A percentile compares a stretch with the other conserved stretches of the same genome.
Evolutionary conservation across 2,329 filamentous ascomycete species (phyloP).

Genomic region (Grosmannia clavigera): DNA sequence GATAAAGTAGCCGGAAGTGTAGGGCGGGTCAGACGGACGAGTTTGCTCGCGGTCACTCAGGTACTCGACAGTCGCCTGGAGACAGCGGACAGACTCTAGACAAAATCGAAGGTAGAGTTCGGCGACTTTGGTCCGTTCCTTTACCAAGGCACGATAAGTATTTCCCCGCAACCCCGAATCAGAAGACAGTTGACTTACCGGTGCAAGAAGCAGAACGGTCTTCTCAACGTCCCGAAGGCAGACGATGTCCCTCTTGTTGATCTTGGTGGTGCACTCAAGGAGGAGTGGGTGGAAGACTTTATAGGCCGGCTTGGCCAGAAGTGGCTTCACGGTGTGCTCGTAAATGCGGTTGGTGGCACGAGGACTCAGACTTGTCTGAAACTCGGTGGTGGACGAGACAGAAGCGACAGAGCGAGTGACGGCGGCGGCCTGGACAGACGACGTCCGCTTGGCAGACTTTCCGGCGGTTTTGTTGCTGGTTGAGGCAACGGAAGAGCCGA

Average conservation of each 20-base stretch:
- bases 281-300: slow-evolving; percentile 74
- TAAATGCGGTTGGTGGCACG: slow-evolving; percentile 67
- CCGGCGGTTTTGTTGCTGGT: slow-evolving; percentile 39
- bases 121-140: slow-evolving; percentile 67
- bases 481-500: slow-evolving; percentile 69
- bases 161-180: slow-evolving; percentile 45
- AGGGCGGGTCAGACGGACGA: slow-evolving; percentile 73
- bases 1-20: slow-evolving; percentile 93
- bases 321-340: slow-evolving; percentile 65
- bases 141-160: slow-evolving; percentile 58
- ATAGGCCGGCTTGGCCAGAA: slow-evolving; percentile 59
- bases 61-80: slow-evolving; percentile 79
- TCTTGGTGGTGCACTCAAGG: slow-evolving; percentile 64
- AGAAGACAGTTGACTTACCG: slow-evolving; percentile 60
- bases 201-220: slow-evolving; percentile 79
- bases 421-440: slow-evolving; percentile 32
- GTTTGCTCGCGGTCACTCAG: slow-evolving; percentile 78
- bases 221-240: slow-evolving; percentile 92
- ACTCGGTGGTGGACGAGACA: slow-evolving; percentile 30
- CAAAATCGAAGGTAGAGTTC: slow-evolving; percentile 73
- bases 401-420: slow-evolving; percentile 48
- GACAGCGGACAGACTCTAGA: slow-evolving; percentile 77
- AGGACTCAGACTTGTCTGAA: slow-evolving; percentile 50
- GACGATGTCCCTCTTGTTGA: slow-evolving; percentile 73
- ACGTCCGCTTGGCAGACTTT: slow-evolving; percentile 28